Evolutionary conservation across 2,329 filamentous ascomycete species (phyloP), one percentile per base, ranked within the genome.

Genomic region (Fusarium incarnatum): DNA sequence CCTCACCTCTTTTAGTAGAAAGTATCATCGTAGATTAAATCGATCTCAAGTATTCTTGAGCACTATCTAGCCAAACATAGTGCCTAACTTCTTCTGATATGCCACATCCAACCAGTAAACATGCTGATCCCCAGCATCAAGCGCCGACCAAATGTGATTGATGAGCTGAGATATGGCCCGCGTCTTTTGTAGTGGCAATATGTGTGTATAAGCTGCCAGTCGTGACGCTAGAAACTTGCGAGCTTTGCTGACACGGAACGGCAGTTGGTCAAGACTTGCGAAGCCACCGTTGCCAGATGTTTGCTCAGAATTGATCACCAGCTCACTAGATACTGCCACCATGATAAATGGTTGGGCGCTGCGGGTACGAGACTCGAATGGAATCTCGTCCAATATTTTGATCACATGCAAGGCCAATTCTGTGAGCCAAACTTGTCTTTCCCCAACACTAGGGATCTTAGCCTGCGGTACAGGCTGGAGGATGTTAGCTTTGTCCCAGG

Each of bases 311-410:
- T 3, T 30, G 9, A 48, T 32, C 1, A 20, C 18, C 6, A 60
- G 32, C 15, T 61, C 58, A 7, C 58, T 45, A 2, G 58, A 61
- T 9, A 60, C 40, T 2, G 58, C 55, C 5, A 61, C 55, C 58
- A 60, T 61, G 5, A 60, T 58, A 7, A 61, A 61, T 1, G 58
- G 58, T 5, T 61, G 58, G 5, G 55, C 58, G 34, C 58, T 61
- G n/a, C 58, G 58, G 6, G 58, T 61, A 4, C 44, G 34, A 27
- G 58, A 61, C n/a, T 61, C 58, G 5, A 61, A 61, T 1, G 58
- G 44, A 8, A 61, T 61, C 1, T 50, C 13, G 8, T 34, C 55
- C 22, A 61, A 18, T 2, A 61, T 37, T 5, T n/a, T 11, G 13
- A 50, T 22, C 2, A 50, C 37, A 28, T 61, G 22, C 8, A 61